Evolutionary conservation across 2,329 filamentous ascomycete species (phyloP).

Genomic region (Leptographium wingfieldii): DNA sequence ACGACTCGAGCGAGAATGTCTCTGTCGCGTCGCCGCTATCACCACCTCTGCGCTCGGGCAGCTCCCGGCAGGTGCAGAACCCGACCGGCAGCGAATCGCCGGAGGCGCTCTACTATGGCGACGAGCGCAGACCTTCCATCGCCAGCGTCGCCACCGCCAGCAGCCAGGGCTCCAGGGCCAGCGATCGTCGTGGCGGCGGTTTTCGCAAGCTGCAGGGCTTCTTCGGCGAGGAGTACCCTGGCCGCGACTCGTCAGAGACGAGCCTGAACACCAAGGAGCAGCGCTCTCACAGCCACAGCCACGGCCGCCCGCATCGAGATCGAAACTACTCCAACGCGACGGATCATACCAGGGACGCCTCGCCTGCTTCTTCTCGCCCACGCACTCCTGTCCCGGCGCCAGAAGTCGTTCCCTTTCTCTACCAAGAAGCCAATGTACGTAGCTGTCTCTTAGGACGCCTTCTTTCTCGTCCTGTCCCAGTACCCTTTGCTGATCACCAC

Average conservation of each 20-base stretch:
- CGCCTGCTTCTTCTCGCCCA: conserved; percentile 64
- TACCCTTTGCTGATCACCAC: background rate
- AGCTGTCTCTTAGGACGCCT: background rate
- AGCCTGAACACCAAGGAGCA: conserved; percentile 50
- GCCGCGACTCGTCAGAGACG: conserved; percentile 61
- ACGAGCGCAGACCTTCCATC: conserved; percentile 73
- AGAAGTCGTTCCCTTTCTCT: conserved; percentile 95
- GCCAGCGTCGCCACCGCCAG: conserved; percentile 73
- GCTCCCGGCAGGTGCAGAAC: conserved; percentile 28
- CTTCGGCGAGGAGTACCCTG: conserved; percentile 80
- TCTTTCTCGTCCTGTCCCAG: background rate
- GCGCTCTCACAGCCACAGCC: conserved; percentile 50
- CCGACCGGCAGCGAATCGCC: conserved; percentile 42
- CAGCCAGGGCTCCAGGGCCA: conserved; percentile 69
- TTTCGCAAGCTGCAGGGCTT: conserved; percentile 81
- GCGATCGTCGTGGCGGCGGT: conserved; percentile 56
- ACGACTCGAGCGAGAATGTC: conserved; percentile 62
- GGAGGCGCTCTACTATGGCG: conserved; percentile 47
- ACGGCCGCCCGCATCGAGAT: conserved; percentile 50
- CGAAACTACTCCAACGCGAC: conserved; percentile 71
- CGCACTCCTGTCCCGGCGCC: conserved; percentile 78
- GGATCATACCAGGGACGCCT: conserved; percentile 60
- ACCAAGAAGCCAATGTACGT: conserved; percentile 71
- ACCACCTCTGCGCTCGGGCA: conserved; percentile 49
- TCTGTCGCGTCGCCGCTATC: conserved; percentile 53